Evolutionary conservation across 345 rosid genomes (phyloP), one percentile per base, ranked within the genome.

Genomic region (Adansonia digitata): DNA sequence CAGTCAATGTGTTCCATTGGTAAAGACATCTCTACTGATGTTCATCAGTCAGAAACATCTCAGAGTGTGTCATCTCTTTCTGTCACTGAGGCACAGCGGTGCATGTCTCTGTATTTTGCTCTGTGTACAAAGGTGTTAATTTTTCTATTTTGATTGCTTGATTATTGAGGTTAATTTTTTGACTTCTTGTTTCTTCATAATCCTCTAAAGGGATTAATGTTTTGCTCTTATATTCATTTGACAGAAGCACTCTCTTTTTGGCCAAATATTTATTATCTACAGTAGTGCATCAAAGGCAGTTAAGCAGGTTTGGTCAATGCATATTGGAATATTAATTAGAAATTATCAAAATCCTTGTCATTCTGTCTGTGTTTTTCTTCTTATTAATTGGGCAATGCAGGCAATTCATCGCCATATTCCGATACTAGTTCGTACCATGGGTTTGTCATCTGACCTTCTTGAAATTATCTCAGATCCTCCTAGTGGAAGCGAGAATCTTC

Each of bases 171-270:
- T 27, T 75, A 8, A 29, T 49, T 10, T 55, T 46, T 68, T 48
- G 27, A 52, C 34, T 75, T 52, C 60, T 37, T 51, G 70, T 49
- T 64, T 53, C 77, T 49, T 46, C 52, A 49, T 10, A 20, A 29
- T 69, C 52, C 20, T 68, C 20, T 46, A 1, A 12, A 66, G 69
- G 31, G 27, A 46, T 45, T 78, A 55, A 73, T 75, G 45, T 76
- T 76, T 75, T 67, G 7, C 49, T 60, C 34, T 78, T n/a, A 43
- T 37, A 72, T 77, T 69, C 85, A 74, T 78, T 80, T 73, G 80
- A 53, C 99, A 95, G 99, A 95, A 90, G 74, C 99, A 95, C 78
- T 87, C 94, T 77, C 94, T 95, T 66, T 87, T 95, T 77, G 88
- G 85, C 34, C 85, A 93, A 85, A 87, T 95, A 78, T 91, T 95